Evolutionary conservation across 2,329 filamentous ascomycete genomes (phyloP).

Genomic region (Aspergillus quadrilineatus): DNA sequence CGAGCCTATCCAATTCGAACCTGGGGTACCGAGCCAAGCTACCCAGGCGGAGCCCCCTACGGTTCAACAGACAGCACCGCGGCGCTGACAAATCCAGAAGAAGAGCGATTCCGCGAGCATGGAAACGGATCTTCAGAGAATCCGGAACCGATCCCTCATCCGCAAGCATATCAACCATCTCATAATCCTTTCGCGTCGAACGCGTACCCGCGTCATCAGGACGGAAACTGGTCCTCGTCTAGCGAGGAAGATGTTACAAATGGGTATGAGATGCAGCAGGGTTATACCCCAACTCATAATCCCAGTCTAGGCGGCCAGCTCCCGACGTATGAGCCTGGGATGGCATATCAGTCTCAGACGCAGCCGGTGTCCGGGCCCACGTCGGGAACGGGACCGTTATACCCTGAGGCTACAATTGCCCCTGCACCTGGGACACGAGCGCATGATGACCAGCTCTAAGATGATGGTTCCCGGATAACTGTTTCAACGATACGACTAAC

Average conservation of each 20-base stretch:
- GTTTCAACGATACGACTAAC: slow-evolving; percentile 1
- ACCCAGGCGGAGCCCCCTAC: slow-evolving; percentile 31
- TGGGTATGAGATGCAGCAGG: slow-evolving; percentile 40
- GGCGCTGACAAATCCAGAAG: slow-evolving; percentile 34
- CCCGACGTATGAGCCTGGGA: slow-evolving; percentile 28
- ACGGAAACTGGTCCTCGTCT: slow-evolving; percentile 37
- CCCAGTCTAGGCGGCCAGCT: slow-evolving; percentile 20
- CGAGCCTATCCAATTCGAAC: slow-evolving; percentile 59
- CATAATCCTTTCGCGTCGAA: slow-evolving; percentile 28
- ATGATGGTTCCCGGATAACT: not conserved
- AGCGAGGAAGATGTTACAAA: slow-evolving; percentile 38
- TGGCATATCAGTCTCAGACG: slow-evolving; percentile 29
- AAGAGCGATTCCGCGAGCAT: slow-evolving; percentile 25
- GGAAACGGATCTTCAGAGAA: slow-evolving; percentile 6
- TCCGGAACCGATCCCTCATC: slow-evolving; percentile 4
- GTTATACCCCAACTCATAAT: slow-evolving; percentile 28
- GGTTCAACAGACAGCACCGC: slow-evolving; percentile 21
- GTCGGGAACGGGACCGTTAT: not conserved
- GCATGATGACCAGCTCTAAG: not conserved
- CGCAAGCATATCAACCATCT: slow-evolving; percentile 21
- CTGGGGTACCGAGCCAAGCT: slow-evolving; percentile 54
- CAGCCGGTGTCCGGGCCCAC: not conserved
- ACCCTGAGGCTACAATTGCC: not conserved
- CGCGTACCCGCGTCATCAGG: slow-evolving; percentile 30
- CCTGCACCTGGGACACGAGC: not conserved